A percentile compares a stretch with the other conserved stretches of the same genome.
Conservation (phyloP, 345 rosid species). For the Sonneratia alba region DNA sequence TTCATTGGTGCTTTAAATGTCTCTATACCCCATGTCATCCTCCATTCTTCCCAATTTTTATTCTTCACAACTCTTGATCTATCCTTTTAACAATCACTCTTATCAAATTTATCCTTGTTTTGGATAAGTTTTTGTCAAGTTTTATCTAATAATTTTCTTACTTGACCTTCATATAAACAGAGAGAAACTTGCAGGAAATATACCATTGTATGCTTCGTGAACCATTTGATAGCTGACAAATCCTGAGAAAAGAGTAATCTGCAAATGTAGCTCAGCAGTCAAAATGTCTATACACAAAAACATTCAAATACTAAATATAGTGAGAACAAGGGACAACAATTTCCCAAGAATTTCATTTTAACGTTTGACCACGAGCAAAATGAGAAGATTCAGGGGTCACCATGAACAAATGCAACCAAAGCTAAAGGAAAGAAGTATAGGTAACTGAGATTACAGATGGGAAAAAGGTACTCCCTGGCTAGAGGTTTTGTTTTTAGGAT, state of each 20-base stretch:
- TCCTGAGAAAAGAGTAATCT: slow-evolving; percentile 97
- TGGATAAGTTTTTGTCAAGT: not conserved
- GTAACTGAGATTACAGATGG: not conserved
- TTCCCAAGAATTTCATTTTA: not conserved
- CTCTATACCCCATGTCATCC: not conserved
- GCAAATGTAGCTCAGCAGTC: slow-evolving; percentile 17
- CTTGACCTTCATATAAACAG: not conserved
- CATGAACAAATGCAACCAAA: not conserved
- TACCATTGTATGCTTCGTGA: slow-evolving; percentile 95
- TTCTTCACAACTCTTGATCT: not conserved
- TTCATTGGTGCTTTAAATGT: not conserved
- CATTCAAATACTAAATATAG: not conserved
- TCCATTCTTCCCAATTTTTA: not conserved
- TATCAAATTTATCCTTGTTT: too few relatives aligned
- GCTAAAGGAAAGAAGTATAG: not conserved
- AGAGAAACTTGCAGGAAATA: not conserved
- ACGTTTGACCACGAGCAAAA: not conserved
- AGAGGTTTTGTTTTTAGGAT: not conserved
- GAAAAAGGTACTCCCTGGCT: not conserved
- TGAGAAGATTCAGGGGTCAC: not conserved
- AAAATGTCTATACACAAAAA: not conserved
- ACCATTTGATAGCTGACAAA: slow-evolving; percentile 99
- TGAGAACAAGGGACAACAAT: not conserved
- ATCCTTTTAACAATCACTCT: not conserved
- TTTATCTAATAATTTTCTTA: not conserved